These are phyloP conservation scores for Phytophthora sojae DNA, from an alignment of 352 stramenopile species.

Conservation along the genomic window DNA sequence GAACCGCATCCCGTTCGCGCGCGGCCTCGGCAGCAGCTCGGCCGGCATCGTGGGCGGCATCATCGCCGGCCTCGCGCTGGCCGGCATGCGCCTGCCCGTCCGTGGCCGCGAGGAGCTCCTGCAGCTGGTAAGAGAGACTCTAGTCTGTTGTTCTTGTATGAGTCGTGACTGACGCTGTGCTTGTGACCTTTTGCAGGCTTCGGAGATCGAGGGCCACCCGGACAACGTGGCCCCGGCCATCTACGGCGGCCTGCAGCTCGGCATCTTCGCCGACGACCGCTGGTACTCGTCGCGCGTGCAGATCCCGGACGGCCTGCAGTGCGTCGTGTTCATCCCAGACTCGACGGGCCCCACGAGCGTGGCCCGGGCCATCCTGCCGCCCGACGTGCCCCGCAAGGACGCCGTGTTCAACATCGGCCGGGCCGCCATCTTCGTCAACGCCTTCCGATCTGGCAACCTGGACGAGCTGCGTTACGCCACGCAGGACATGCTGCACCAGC, in stretches of 20 bases:
- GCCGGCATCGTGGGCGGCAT: conserved; percentile 99
- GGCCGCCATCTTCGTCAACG: conserved; percentile 97
- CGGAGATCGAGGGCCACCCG: conserved; percentile 98
- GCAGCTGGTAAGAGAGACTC: conserved; percentile 81
- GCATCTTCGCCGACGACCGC: conserved; percentile 93
- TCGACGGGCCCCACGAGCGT: conserved; percentile 96
- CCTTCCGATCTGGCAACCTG: conserved; percentile 96
- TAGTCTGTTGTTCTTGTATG: not conserved
- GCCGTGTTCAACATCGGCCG: conserved; percentile 98
- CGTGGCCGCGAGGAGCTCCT: conserved; percentile 94
- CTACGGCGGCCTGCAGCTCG: conserved; percentile 98
- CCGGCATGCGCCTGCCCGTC: conserved; percentile 93
- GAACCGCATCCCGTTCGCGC: conserved; percentile 97
- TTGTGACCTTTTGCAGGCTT: conserved; percentile 56
- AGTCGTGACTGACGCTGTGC: conserved; percentile 6
- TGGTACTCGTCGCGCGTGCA: conserved; percentile 98
- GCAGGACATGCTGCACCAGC: conserved; percentile 96
- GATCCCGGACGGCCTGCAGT: conserved; percentile 96
- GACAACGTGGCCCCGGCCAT: conserved; percentile 99
- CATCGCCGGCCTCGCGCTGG: conserved; percentile 97
- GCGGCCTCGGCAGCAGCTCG: conserved; percentile 96
- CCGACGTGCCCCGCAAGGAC: conserved; percentile 91
- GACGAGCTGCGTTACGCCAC: conserved; percentile 96
- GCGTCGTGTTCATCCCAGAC: conserved; percentile 99
- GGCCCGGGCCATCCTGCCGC: conserved; percentile 92